These are phyloP conservation scores for Camelina neglecta DNA, from an alignment of 345 rosid species.

Conservation along the genomic window DNA sequence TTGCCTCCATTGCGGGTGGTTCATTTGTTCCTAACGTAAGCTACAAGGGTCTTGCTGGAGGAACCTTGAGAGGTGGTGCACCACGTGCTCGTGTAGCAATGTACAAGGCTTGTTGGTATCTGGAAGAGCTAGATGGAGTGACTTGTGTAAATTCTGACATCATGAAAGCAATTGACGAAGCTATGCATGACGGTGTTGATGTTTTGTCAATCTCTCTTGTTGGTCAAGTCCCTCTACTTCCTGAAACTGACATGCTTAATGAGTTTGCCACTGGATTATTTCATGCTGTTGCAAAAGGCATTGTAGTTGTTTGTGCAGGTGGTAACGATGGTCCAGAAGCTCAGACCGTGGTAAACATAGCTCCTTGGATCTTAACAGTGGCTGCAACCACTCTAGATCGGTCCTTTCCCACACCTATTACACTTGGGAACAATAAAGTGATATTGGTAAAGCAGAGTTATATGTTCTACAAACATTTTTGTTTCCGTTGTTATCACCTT, in stretches of 20 bases:
- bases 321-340: neutral
- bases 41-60: conserved; percentile 48
- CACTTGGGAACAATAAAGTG: conserved; percentile 48
- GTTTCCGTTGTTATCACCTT: neutral
- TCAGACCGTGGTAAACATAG: conserved; percentile 47
- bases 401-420: conserved; percentile 46
- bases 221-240: neutral
- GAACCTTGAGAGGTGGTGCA: conserved; percentile 55
- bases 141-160: conserved; percentile 49
- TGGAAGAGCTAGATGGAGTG: neutral
- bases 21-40: conserved; percentile 41
- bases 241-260: neutral
- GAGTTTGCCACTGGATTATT: neutral
- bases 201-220: conserved; percentile 38
- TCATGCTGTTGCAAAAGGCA: neutral
- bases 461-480: neutral
- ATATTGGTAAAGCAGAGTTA: conserved; percentile 39
- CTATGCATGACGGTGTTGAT: conserved; percentile 51
- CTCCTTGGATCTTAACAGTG: conserved; percentile 63
- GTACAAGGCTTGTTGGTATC: conserved; percentile 58
- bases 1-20: conserved; percentile 57
- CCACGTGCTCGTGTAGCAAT: conserved; percentile 56
- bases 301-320: conserved; percentile 13
- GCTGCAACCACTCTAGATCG: conserved; percentile 65
- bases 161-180: conserved; percentile 58